These are phyloP conservation scores for Tolypocladium amazonense DNA, from an alignment of 2,329 filamentous ascomycete species.

Conservation along the genomic window DNA sequence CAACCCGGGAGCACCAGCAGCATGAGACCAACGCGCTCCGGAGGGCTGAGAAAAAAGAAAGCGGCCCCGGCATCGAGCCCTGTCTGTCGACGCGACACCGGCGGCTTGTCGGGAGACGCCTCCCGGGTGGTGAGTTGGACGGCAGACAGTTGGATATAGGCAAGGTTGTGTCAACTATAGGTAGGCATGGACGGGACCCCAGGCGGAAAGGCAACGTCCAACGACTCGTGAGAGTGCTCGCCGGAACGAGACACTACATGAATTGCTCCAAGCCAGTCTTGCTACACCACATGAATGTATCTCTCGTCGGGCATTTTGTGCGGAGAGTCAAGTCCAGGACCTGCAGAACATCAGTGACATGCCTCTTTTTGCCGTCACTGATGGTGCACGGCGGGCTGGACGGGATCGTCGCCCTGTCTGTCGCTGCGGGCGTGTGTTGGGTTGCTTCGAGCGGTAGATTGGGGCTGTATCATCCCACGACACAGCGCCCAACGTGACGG, in stretches of 20 bases:
- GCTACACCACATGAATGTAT: too few relatives aligned
- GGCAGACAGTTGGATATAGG: not conserved
- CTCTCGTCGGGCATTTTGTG: too few relatives aligned
- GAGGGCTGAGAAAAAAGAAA: not conserved
- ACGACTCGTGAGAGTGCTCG: too few relatives aligned
- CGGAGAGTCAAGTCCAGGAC: too few relatives aligned
- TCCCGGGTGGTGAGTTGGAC: not conserved
- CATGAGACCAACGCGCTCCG: not conserved
- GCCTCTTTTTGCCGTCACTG: not conserved
- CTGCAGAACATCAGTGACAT: too few relatives aligned
- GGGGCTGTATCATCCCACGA: too few relatives aligned
- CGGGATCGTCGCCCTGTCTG: not conserved
- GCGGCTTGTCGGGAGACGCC: not conserved
- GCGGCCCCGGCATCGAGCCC: not conserved
- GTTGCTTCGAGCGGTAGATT: not conserved
- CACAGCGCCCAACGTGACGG: too few relatives aligned
- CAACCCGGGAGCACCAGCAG: not conserved
- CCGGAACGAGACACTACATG: too few relatives aligned
- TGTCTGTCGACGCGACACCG: not conserved
- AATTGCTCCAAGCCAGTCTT: not conserved
- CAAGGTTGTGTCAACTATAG: not conserved
- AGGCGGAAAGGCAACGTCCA: not conserved
- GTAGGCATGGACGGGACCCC: not conserved
- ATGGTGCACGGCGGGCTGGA: not conserved
- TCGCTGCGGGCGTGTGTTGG: not conserved